Percentiles rank a stretch among this genome's conserved stretches.
These are phyloP conservation scores for Thielaviopsis euricoi DNA, from an alignment of 2,329 filamentous ascomycete genomes.

Conservation along the genomic window DNA sequence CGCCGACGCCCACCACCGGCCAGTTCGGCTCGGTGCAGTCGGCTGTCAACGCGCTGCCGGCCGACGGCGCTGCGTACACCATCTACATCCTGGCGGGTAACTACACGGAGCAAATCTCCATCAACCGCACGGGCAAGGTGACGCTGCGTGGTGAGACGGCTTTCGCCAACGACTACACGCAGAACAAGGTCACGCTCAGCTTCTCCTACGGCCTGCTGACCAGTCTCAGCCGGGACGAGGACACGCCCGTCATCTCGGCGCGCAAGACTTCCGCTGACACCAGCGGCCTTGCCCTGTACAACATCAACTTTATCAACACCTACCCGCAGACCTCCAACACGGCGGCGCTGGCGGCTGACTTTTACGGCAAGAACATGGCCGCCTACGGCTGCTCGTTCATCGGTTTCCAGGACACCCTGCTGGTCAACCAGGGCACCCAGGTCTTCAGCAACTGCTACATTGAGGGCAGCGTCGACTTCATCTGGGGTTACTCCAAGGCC, in stretches of 20 bases:
- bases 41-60: slow-evolving; percentile 14
- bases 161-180: slow-evolving; percentile 32
- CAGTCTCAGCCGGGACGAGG: slow-evolving; percentile 27
- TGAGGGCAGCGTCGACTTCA: slow-evolving; percentile 29
- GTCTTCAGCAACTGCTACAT: slow-evolving; percentile 29
- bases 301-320: slow-evolving; percentile 35
- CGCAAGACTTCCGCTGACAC: slow-evolving; percentile 23
- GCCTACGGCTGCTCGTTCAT: slow-evolving; percentile 27
- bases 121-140: slow-evolving; percentile 32
- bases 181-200: slow-evolving; percentile 40
- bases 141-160: slow-evolving; percentile 43
- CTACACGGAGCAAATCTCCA: slow-evolving; percentile 44
- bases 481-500: slow-evolving; percentile 19
- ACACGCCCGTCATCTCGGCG: slow-evolving; percentile 25
- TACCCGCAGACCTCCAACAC: slow-evolving; percentile 30
- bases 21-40: slow-evolving; percentile 16
- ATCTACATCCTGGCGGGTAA: slow-evolving; percentile 28
- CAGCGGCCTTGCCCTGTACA: slow-evolving; percentile 42
- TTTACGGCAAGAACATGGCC: slow-evolving; percentile 8
- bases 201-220: slow-evolving; percentile 16
- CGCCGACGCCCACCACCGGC: slow-evolving; percentile 10
- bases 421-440: slow-evolving; percentile 29
- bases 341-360: slow-evolving; percentile 26
- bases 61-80: slow-evolving; percentile 17
- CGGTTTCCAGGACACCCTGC: slow-evolving; percentile 34